Evolutionary conservation across 441 rosid species (phyloP), one percentile per base, ranked within the genome.

Genomic region (Kokia cookei): DNA sequence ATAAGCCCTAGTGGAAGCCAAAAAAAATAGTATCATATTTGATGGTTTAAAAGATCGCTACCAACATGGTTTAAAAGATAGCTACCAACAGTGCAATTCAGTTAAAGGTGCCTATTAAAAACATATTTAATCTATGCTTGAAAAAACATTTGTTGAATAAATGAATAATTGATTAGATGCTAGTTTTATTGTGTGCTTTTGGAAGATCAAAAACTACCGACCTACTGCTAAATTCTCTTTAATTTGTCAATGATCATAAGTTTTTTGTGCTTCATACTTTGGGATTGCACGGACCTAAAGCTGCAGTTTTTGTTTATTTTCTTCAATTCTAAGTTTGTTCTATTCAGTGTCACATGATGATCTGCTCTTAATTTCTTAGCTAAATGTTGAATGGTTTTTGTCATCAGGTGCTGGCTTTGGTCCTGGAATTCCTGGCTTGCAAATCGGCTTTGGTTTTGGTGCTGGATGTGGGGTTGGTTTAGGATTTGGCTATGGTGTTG

Each of bases 381-480:
- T 13, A 72, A 35, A 8, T 54, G 54, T 55, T 26, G 24, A 71
- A 29, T 37, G 37, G 9, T 51, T 51, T 61, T 27, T 13, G 64
- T 64, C 26, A 47, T n/a, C 79, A 90, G 99, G 99, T 72, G 77
- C 87, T 29, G 96, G 98, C 53, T 73, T 93, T 42, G 97, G 96
- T 66, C 96, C 96, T 73, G 98, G 98, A 32, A 67, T 91, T 77
- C 96, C 98, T 58, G 97, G 97, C 60, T 77, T 95, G 62, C 94
- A 91, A 74, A 77, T 93, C 27, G 98, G 98, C 19, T 71, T 89
- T 14, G 97, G 98, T 26, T 72, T 91, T 27, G 98, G 97, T 64
- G 91, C 86, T 32, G 98, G 98, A 48, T 93, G 99, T 78, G 99
- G 98, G 37, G 71, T 93, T 72, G 98, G 99, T 64, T 76, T 89